Evolutionary conservation across 2,329 filamentous ascomycete species (phyloP).

Genomic region (Parastagonospora nodorum): DNA sequence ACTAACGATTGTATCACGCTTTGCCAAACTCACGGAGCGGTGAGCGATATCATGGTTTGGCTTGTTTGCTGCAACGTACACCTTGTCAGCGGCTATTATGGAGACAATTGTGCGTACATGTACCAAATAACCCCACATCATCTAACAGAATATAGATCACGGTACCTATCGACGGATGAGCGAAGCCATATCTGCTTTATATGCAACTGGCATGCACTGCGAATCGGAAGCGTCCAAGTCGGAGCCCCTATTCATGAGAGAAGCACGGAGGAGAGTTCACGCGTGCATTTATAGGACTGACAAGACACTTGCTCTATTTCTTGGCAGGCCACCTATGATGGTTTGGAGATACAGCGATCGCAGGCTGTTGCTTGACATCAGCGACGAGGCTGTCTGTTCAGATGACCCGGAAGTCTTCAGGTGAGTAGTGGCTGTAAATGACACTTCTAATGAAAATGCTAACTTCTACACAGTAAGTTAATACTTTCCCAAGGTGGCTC

Average conservation of each 20-base stretch:
- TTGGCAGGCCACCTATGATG: constrained; percentile 44
- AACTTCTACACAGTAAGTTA: too few relatives aligned
- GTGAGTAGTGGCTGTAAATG: too few relatives aligned
- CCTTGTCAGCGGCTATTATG: constrained; percentile 40
- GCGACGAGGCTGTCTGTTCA: constrained; percentile 31
- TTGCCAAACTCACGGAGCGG: constrained; percentile 41
- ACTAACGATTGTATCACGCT: constrained; percentile 43
- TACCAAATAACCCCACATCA: too few relatives aligned
- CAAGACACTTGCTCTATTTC: constrained; percentile 42
- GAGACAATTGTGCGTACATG: constrained; percentile 39
- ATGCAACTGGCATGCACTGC: constrained; percentile 34
- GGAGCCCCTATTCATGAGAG: constrained; percentile 39
- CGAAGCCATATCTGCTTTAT: constrained; percentile 18
- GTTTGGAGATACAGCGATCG: constrained; percentile 39
- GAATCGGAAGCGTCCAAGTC: constrained; percentile 27
- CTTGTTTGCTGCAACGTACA: constrained; percentile 38
- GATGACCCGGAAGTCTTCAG: constrained; percentile 32
- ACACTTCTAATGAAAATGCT: too few relatives aligned
- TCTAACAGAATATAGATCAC: constrained; percentile 32
- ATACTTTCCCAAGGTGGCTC: too few relatives aligned
- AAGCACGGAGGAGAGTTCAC: constrained; percentile 36
- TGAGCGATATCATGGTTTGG: constrained; percentile 46
- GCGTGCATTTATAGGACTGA: constrained; percentile 37
- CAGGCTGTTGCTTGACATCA: constrained; percentile 37
- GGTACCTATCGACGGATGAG: constrained; percentile 41